Evolutionary conservation across 2,329 filamentous ascomycete species (phyloP).

Genomic region (Ustulina deusta): DNA sequence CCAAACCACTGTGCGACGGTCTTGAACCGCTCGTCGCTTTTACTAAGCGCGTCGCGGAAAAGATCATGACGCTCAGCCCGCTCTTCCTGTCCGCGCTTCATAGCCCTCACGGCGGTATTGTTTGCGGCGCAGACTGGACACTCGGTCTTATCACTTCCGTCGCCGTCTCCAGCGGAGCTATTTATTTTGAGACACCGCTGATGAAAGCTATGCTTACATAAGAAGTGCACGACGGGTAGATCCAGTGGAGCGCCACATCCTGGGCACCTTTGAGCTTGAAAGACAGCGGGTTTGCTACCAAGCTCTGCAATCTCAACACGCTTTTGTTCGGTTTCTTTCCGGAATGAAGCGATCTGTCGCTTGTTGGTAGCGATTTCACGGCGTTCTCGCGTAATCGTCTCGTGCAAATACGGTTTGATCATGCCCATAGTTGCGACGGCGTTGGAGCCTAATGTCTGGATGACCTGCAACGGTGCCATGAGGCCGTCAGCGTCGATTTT

Average conservation of each 20-base stretch:
- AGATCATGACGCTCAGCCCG: constrained; percentile 88
- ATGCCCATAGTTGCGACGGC: constrained; percentile 94
- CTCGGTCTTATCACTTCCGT: constrained; percentile 72
- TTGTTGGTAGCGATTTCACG: constrained; percentile 86
- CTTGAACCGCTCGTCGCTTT: constrained; percentile 84
- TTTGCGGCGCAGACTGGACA: constrained; percentile 87
- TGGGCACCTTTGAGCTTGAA: constrained; percentile 89
- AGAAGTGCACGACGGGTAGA: constrained; percentile 90
- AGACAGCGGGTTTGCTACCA: constrained; percentile 82
- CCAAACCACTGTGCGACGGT: constrained; percentile 96
- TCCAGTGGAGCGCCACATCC: constrained; percentile 84
- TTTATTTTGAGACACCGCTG: constrained; percentile 80
- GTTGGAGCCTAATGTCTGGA: constrained; percentile 81
- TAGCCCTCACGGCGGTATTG: constrained; percentile 89
- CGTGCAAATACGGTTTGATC: constrained; percentile 90
- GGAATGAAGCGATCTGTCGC: constrained; percentile 84
- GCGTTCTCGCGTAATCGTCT: constrained; percentile 89
- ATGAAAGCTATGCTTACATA: constrained; percentile 98
- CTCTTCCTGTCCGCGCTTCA: constrained; percentile 87
- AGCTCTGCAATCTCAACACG: constrained; percentile 82
- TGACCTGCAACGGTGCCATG: constrained; percentile 96
- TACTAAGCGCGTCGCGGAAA: constrained; percentile 82
- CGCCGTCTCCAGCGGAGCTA: constrained; percentile 47
- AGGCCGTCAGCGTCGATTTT: constrained; percentile 91
- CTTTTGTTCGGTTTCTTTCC: constrained; percentile 83